Evolutionary conservation across 1,284 basidiomycete genomes (phyloP).

Genomic region (Bjerkandera adusta): DNA sequence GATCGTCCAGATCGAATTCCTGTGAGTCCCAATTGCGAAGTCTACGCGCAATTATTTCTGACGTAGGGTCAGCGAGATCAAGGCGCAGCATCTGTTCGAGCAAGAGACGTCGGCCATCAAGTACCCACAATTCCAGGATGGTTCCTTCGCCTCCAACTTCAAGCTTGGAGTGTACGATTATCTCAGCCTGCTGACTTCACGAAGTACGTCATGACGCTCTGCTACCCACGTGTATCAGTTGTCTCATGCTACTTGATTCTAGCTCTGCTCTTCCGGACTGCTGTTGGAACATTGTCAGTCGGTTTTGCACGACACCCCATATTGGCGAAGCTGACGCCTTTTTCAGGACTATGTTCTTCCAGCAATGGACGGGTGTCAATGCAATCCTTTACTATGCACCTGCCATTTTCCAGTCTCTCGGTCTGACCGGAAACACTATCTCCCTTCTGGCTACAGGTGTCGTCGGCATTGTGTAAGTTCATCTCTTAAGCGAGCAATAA

Average conservation of each 20-base stretch:
- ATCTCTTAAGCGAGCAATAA: slow-evolving; percentile 6
- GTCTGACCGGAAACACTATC: slow-evolving; percentile 56
- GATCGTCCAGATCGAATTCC: slow-evolving; percentile 75
- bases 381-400: slow-evolving; percentile 73
- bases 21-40: slow-evolving; percentile 37
- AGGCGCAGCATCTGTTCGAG: slow-evolving; percentile 75
- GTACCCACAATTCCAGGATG: slow-evolving; percentile 68
- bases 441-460: slow-evolving; percentile 78
- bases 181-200: slow-evolving; percentile 49
- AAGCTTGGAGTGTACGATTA: slow-evolving; percentile 61
- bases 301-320: slow-evolving; percentile 17
- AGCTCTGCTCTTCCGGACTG: slow-evolving; percentile 59
- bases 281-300: slow-evolving; percentile 56
- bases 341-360: slow-evolving; percentile 79
- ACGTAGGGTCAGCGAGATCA: slow-evolving; percentile 57
- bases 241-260: slow-evolving; percentile 9
- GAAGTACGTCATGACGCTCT: slow-evolving; percentile 36
- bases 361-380: slow-evolving; percentile 67
- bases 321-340: slow-evolving; percentile 5
- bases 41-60: neutral
- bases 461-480: slow-evolving; percentile 70
- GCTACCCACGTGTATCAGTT: neutral
- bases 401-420: slow-evolving; percentile 57
- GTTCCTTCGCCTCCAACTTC: slow-evolving; percentile 52
- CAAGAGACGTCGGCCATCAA: slow-evolving; percentile 53